phyloP scores from a whole-genome alignment of 306 rosid species.

The Carpinus viminea region DNA sequence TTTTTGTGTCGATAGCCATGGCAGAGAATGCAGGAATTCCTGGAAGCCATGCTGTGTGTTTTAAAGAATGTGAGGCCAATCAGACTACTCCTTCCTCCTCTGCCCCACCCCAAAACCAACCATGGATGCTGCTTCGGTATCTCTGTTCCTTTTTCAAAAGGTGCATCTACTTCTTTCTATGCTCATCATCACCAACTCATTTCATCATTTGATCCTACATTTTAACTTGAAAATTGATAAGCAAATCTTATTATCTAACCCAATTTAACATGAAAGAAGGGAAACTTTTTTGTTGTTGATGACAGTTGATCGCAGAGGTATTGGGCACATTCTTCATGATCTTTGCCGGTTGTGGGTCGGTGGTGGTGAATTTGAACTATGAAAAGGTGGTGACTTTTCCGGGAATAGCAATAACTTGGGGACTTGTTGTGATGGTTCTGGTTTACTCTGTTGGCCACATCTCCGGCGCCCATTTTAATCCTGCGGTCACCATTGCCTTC shows the following conservation, averaged over 20 bases:
- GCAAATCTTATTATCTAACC: neutral
- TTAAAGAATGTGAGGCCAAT: conserved; percentile 31
- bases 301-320: conserved; percentile 74
- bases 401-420: conserved; percentile 73
- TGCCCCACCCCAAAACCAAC: conserved; percentile 3
- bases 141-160: conserved; percentile 70
- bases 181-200: neutral
- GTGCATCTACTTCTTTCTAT: conserved; percentile 26
- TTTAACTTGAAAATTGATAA: too few species aligned
- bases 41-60: conserved; percentile 43
- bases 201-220: neutral
- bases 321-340: conserved; percentile 79
- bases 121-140: conserved; percentile 16
- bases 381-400: conserved; percentile 52
- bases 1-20: conserved; percentile 32
- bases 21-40: conserved; percentile 41
- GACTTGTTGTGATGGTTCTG: conserved; percentile 60
- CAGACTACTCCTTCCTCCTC: neutral
- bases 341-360: conserved; percentile 74
- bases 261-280: neutral
- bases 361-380: conserved; percentile 51
- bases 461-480: conserved; percentile 90
- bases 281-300: neutral
- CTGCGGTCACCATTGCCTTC: conserved; percentile 65
- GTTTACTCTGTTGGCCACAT: conserved; percentile 78